phyloP scores from a whole-genome alignment of 2,329 filamentous ascomycete genomes.

The Chrysosporium queenslandicum region DNA sequence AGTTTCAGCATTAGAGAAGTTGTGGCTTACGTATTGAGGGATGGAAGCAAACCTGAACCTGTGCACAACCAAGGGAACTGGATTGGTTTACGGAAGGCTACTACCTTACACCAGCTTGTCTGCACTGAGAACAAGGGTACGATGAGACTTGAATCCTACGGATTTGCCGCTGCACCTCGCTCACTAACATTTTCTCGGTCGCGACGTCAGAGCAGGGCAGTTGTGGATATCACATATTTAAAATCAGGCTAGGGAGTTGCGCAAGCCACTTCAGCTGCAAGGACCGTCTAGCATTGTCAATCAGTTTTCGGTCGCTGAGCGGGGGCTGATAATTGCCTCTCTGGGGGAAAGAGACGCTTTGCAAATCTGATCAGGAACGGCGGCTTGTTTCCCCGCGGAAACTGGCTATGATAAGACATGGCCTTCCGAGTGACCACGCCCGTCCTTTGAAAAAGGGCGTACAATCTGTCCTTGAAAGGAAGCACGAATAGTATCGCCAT shows the following conservation, averaged over 20 bases:
- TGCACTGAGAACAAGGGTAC: not conserved
- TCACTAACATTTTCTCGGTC: not conserved
- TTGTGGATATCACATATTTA: not conserved
- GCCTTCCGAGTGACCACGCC: not conserved
- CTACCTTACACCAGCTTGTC: not conserved
- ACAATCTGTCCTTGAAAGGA: not conserved
- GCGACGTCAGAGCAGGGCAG: not conserved
- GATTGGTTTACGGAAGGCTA: not conserved
- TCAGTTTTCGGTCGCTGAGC: not conserved
- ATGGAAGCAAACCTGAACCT: not conserved
- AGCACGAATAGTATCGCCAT: not conserved
- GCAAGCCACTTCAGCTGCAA: constrained; percentile 8
- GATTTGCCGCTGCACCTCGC: not conserved
- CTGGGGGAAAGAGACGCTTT: not conserved
- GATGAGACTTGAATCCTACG: not conserved
- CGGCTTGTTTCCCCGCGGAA: not conserved
- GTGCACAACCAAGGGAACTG: not conserved
- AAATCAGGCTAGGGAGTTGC: not conserved
- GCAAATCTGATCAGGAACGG: not conserved
- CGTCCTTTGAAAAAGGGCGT: not conserved
- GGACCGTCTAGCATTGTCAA: not conserved
- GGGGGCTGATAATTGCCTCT: not conserved
- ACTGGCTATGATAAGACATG: not conserved
- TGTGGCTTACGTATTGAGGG: no score
- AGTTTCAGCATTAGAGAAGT: not conserved